A percentile compares a stretch with the other conserved stretches of the same genome.
These are phyloP conservation scores for Myxozyma udenii DNA, from an alignment of 805 yeast species.

Conservation along the genomic window DNA sequence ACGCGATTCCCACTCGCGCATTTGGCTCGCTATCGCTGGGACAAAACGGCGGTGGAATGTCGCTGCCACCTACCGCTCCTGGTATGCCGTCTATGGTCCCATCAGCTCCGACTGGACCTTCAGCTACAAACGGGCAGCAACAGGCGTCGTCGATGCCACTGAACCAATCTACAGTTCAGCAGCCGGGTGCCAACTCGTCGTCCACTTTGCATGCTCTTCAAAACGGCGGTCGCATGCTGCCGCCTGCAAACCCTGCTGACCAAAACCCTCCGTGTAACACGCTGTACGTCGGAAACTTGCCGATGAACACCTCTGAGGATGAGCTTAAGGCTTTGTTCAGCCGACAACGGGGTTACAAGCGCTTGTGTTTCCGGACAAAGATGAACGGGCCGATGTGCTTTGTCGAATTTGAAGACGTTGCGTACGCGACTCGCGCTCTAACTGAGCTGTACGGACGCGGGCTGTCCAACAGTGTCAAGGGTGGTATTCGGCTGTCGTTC, in stretches of 20 bases:
- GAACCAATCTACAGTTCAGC: background rate
- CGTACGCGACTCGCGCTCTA: conserved; percentile 86
- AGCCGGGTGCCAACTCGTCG: conserved; percentile 7
- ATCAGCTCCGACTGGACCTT: conserved; percentile 4
- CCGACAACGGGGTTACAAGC: conserved; percentile 86
- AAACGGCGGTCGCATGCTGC: conserved; percentile 42
- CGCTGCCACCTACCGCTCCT: conserved; percentile 1
- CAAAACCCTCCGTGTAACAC: conserved; percentile 99
- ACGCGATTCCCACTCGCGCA: conserved; percentile 6
- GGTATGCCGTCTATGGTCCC: conserved; percentile 1
- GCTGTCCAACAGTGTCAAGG: conserved; percentile 82
- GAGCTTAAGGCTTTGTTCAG: conserved; percentile 85
- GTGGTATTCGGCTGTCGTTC: conserved; percentile 90
- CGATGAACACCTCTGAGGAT: conserved; percentile 93
- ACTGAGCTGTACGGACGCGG: conserved; percentile 93
- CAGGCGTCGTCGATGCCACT: background rate
- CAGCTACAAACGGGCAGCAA: background rate
- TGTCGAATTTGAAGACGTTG: conserved; percentile 96
- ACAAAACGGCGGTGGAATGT: conserved; percentile 1
- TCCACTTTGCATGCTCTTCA: conserved; percentile 40
- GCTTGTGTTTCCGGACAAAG: conserved; percentile 87
- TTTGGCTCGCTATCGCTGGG: conserved; percentile 8
- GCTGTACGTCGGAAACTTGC: conserved; percentile 91
- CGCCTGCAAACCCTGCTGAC: conserved; percentile 91
- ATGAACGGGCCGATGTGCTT: conserved; percentile 95